Conservation (phyloP, 768 basidiomycete species). For the Tricholoma sp. region DNA sequence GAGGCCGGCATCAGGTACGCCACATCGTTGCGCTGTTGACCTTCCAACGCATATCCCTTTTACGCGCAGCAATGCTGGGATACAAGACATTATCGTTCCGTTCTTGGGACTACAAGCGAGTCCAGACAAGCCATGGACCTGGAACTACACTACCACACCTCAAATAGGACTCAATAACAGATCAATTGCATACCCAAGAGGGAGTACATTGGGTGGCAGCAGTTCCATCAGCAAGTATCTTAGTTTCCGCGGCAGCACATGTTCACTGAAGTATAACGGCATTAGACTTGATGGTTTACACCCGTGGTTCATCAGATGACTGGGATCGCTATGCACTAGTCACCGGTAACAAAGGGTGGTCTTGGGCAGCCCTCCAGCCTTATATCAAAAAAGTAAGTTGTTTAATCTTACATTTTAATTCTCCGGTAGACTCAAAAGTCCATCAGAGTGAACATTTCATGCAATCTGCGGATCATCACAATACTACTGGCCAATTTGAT, state of each 20-base stretch:
- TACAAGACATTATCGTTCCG: background rate
- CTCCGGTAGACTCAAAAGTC: no score
- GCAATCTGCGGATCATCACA: slow-evolving; percentile 24
- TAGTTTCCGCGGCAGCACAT: no score
- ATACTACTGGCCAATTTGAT: slow-evolving; percentile 26
- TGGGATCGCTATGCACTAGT: slow-evolving; percentile 24
- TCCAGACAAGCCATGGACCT: background rate
- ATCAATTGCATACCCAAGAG: background rate
- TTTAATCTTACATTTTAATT: no score
- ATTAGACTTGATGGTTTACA: slow-evolving; percentile 18
- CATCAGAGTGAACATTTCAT: slow-evolving; percentile 22
- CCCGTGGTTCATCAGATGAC: slow-evolving; percentile 22
- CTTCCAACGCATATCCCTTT: no score
- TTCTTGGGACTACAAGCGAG: background rate
- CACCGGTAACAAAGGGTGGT: slow-evolving; percentile 28
- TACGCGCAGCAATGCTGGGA: background rate
- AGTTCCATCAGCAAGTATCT: background rate
- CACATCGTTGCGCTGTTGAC: no score
- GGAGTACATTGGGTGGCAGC: background rate
- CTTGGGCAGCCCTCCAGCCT: slow-evolving; percentile 22
- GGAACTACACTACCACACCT: background rate
- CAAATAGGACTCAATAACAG: background rate
- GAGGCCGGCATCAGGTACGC: slow-evolving; percentile 1
- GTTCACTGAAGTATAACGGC: no score
- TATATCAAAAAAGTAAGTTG: slow-evolving; percentile 14